phyloP scores from a whole-genome alignment of 2,329 filamentous ascomycete species.

The Aspergillus novofumigatus region DNA sequence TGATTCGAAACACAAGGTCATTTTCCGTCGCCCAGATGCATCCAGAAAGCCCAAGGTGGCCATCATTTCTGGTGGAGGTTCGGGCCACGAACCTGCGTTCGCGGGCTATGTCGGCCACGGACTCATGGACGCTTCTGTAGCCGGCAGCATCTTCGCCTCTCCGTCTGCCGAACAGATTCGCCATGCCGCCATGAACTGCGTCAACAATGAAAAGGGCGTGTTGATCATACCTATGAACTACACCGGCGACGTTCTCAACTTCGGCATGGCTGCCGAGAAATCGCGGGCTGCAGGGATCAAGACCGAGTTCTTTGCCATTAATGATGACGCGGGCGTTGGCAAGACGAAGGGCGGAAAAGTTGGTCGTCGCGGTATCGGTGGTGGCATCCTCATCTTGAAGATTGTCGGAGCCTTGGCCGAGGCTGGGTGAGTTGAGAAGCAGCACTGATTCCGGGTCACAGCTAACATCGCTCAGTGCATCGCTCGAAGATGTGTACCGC shows the following conservation, averaged over 20 bases:
- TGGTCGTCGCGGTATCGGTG: slow-evolving; percentile 82
- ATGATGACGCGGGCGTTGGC: slow-evolving; percentile 88
- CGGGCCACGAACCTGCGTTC: slow-evolving; percentile 87
- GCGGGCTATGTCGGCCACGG: slow-evolving; percentile 79
- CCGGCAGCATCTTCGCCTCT: slow-evolving; percentile 82
- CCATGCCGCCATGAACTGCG: slow-evolving; percentile 66
- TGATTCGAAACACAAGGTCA: slow-evolving; percentile 74
- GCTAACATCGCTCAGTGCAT: slow-evolving; percentile 30
- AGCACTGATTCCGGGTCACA: background rate
- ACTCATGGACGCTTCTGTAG: slow-evolving; percentile 74
- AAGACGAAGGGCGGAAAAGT: slow-evolving; percentile 82
- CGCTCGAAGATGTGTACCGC: slow-evolving; percentile 66
- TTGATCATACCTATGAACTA: slow-evolving; percentile 96
- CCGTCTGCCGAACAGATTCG: slow-evolving; percentile 80
- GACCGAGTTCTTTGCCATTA: slow-evolving; percentile 87
- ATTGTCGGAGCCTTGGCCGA: slow-evolving; percentile 80
- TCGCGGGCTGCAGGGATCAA: slow-evolving; percentile 72
- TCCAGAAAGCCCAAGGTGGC: slow-evolving; percentile 62
- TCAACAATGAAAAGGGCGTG: slow-evolving; percentile 69
- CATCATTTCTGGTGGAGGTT: slow-evolving; percentile 82
- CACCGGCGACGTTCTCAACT: slow-evolving; percentile 84
- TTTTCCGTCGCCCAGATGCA: slow-evolving; percentile 65
- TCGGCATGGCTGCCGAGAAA: slow-evolving; percentile 91
- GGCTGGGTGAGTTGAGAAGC: slow-evolving; percentile 49
- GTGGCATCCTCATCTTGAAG: slow-evolving; percentile 88